Percentiles rank a stretch among this genome's conserved stretches.
Conservation (phyloP, 306 rosid species). For the Arachis hypogaea region DNA sequence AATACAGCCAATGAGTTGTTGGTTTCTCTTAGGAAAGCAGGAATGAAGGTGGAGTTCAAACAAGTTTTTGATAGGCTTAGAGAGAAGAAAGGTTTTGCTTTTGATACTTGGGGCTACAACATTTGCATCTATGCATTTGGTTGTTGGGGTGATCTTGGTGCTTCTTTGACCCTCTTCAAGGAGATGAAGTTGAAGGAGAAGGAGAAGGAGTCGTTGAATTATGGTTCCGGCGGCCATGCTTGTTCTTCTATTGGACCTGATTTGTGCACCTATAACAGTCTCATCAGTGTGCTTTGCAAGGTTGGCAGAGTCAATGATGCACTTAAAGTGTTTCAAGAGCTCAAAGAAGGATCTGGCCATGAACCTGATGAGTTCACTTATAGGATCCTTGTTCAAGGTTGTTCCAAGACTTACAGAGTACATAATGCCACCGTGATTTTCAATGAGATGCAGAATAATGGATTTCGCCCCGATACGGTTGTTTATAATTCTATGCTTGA, state of each 20-base stretch:
- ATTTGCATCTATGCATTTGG: conserved; percentile 81
- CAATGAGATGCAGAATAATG: conserved; percentile 68
- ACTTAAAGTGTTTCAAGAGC: conserved; percentile 67
- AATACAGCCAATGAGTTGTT: conserved; percentile 64
- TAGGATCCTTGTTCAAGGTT: conserved; percentile 72
- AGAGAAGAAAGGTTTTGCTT: conserved; percentile 46
- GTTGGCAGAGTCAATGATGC: conserved; percentile 81
- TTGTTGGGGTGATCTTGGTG: conserved; percentile 79
- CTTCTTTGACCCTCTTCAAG: conserved; percentile 58
- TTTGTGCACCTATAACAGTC: conserved; percentile 77
- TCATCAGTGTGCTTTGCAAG: conserved; percentile 67
- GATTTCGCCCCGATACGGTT: conserved; percentile 52
- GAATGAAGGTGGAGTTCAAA: conserved; percentile 66
- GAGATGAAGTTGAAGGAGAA: conserved; percentile 63
- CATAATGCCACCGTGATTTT: conserved; percentile 66
- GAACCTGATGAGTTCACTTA: conserved; percentile 75
- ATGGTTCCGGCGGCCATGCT: conserved; percentile 17
- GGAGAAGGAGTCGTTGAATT: background rate
- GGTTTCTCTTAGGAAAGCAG: conserved; percentile 65
- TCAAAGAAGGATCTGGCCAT: conserved; percentile 64
- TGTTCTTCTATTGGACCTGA: conserved; percentile 56
- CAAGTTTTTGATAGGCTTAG: conserved; percentile 58
- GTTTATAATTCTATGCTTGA: conserved; percentile 75
- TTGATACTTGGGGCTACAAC: conserved; percentile 71
- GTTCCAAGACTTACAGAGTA: conserved; percentile 60